Base-by-base conservation (phyloP, 805 yeast species). In the Ogataea glucozyma region DNA sequence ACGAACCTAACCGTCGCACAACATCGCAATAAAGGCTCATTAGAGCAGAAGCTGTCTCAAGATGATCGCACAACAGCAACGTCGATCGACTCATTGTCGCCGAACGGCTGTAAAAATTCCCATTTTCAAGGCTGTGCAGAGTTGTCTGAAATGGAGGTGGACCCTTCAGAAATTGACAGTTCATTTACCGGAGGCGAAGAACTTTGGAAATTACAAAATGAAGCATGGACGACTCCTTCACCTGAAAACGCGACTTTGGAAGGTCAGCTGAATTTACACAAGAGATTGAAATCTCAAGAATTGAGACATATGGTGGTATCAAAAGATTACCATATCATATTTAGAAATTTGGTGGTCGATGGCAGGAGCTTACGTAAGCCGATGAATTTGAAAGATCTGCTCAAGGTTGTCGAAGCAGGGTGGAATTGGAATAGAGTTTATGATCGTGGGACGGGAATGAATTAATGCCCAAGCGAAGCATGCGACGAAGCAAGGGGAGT, bases 371-470 rank as follows among this genome's bases (percentile, higher is more conserved):
- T 91, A 54, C 82, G 79, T 54, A 70, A 70, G 43, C 86, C 89
- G 12, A 70, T 91, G 65, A 88, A 86, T 61, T 73, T 91, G 54
- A 71, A 70, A 44, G 96, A 88, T 60, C 79, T 85, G 31, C 60
- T 88, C 39, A 75, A 75, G 50, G 76, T 90, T 18, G 75, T 90
- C 31, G 81, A 87, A 54, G 78, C 85, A 3, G 97, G 97, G 14
- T 90, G 98, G 98, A 73, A 75, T 12, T 82, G 80, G 46, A 79
- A 79, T 17, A 88, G 83, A 38, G 78, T 79, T 51, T 90, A 54
- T 36, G 64, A 62, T 6, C 26, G 24, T 11, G 17, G 18, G 18
- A 6, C 16, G 16, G n/a, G n/a, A n/a, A n/a, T n/a, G n/a, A n/a
- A 22, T 22, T 6, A 22, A 7, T 7, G 10, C 9, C 24, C 24